Percentiles rank a stretch among this genome's conserved stretches.
phyloP scores from a whole-genome alignment of 371 early-diverging fungal genomes.

The Mortierella sp. region DNA sequence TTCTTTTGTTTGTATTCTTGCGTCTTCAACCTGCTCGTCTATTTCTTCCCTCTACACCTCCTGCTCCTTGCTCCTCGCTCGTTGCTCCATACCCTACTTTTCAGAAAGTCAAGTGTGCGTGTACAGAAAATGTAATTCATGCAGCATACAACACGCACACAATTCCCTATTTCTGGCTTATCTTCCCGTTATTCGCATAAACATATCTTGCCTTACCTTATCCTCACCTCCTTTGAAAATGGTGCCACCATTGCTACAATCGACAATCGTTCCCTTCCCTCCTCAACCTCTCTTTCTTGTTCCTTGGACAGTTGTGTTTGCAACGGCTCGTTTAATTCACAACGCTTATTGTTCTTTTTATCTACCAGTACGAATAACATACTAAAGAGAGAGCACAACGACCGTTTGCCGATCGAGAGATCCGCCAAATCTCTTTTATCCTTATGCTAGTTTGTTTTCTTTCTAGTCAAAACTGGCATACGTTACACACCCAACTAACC shows the following conservation, averaged over 20 bases:
- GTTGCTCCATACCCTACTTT: neutral
- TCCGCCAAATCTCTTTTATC: constrained; percentile 5
- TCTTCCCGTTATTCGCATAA: no score
- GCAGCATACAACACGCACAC: neutral
- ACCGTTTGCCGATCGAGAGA: constrained; percentile 3
- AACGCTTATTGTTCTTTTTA: neutral
- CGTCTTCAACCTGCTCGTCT: neutral
- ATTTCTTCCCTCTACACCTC: neutral
- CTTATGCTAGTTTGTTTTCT: neutral
- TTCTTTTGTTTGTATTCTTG: neutral
- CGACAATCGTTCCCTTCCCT: neutral
- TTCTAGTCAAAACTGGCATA: neutral
- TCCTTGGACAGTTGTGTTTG: neutral
- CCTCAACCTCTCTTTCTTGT: neutral
- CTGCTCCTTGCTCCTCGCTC: neutral
- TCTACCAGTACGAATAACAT: neutral
- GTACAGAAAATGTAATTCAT: neutral
- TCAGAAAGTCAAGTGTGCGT: neutral
- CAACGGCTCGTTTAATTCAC: neutral
- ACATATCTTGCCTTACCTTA: neutral
- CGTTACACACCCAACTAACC: constrained; percentile 12
- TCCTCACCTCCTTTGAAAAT: neutral
- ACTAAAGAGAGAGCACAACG: constrained; percentile 1
- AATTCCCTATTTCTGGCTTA: neutral
- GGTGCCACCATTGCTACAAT: neutral